Percentiles rank a stretch among this genome's conserved stretches.
These are phyloP conservation scores for Debaryomyces fabryi DNA, from an alignment of 1,139 yeast species.

Conservation along the genomic window DNA sequence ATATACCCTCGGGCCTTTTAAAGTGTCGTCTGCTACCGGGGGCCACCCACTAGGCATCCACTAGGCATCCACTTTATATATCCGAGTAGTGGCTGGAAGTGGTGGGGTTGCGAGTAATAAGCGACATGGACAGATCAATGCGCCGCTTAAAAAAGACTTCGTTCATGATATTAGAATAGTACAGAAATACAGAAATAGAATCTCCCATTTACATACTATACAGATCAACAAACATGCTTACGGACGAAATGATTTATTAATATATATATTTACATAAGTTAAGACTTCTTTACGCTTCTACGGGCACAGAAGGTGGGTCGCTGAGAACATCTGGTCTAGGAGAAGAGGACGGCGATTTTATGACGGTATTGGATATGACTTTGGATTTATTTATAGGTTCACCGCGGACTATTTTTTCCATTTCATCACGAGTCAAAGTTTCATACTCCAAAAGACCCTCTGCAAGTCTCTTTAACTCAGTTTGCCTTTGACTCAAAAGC, in stretches of 20 bases:
- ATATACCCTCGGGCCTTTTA: neutral
- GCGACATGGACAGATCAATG: neutral
- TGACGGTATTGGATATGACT: slow-evolving; percentile 74
- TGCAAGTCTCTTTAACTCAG: slow-evolving; percentile 86
- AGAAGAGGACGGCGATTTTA: slow-evolving; percentile 42
- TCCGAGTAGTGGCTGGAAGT: neutral
- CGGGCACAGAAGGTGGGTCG: slow-evolving; percentile 25
- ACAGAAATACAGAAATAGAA: too few relatives aligned
- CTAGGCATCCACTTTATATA: neutral
- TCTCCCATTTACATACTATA: neutral
- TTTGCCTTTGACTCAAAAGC: slow-evolving; percentile 58
- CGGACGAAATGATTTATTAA: neutral
- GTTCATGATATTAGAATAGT: neutral
- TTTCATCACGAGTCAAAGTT: slow-evolving; percentile 88
- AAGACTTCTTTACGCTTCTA: slow-evolving; percentile 15
- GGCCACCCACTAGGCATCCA: neutral
- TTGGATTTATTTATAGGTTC: slow-evolving; percentile 69
- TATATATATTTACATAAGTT: slow-evolving; percentile 1
- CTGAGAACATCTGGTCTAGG: slow-evolving; percentile 13
- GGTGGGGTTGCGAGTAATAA: neutral
- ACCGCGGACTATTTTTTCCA: slow-evolving; percentile 82
- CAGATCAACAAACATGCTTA: neutral
- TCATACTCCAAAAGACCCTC: slow-evolving; percentile 94
- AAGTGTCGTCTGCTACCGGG: neutral
- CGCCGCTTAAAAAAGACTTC: neutral